Percentiles rank a stretch among this genome's conserved stretches.
Evolutionary conservation across 257 asterid species (phyloP).

Genomic region (Solanum ahanhuiri): DNA sequence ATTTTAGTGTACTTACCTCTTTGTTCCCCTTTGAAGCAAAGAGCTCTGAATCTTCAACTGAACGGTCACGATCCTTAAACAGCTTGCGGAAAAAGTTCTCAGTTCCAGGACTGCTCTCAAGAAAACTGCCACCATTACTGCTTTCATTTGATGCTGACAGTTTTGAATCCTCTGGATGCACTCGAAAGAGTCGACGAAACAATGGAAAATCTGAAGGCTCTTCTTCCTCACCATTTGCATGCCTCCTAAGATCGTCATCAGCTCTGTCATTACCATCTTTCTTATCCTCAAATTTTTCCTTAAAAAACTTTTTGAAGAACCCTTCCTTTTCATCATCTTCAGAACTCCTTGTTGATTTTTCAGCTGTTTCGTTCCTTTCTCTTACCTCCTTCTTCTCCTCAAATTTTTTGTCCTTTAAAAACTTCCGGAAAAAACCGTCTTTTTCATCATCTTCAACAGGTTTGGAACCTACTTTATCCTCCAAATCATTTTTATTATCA

Average conservation of each 20-base stretch:
- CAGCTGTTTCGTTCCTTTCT: conserved; percentile 47
- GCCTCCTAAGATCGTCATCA: conserved; percentile 50
- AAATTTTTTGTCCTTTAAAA: conserved; percentile 65
- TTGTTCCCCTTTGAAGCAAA: conserved; percentile 61
- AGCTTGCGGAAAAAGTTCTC: conserved; percentile 78
- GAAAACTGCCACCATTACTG: conserved; percentile 30
- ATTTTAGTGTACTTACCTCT: conserved; percentile 38
- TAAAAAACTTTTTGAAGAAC: conserved; percentile 66
- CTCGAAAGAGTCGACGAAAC: conserved; percentile 69
- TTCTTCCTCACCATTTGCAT: conserved; percentile 55
- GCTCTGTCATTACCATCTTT: conserved; percentile 31
- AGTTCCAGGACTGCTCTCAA: conserved; percentile 89
- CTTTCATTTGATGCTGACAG: conserved; percentile 29
- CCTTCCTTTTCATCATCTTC: conserved; percentile 81
- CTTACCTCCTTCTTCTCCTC: conserved; percentile 63
- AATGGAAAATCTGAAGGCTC: conserved; percentile 58
- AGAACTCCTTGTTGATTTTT: conserved; percentile 35
- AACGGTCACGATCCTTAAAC: conserved; percentile 88
- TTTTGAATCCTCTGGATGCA: conserved; percentile 79
- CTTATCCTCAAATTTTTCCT: conserved; percentile 71
- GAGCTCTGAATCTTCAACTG: conserved; percentile 89
- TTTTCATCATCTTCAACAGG: conserved; percentile 65
- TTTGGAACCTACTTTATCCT: conserved; percentile 43
- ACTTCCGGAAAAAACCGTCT: conserved; percentile 66
- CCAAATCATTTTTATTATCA: conserved; percentile 55